A percentile compares a stretch with the other conserved stretches of the same genome.
phyloP scores from a whole-genome alignment of 441 rosid species.

The Metrosideros polymorpha region DNA sequence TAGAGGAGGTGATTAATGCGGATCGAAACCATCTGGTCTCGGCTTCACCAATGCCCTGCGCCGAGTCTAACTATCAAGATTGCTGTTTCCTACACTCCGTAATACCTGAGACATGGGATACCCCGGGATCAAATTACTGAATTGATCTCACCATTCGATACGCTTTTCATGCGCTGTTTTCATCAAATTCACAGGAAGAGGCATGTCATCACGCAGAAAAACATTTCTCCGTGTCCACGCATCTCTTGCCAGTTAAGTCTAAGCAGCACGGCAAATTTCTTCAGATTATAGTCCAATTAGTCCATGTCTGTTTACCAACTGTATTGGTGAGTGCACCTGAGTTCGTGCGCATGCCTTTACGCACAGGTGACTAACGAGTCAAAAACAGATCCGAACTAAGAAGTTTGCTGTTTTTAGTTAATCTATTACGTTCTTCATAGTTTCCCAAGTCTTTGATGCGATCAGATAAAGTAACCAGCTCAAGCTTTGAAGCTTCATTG shows the following conservation, averaged over 20 bases:
- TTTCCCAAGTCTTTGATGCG: neutral
- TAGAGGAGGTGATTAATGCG: constrained; percentile 25
- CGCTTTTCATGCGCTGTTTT: neutral
- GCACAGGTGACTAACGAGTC: neutral
- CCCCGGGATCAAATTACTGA: constrained; percentile 40
- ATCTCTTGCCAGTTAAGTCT: neutral
- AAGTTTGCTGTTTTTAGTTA: neutral
- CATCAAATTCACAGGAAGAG: neutral
- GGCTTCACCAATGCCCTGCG: constrained; percentile 19
- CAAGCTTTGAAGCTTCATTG: neutral
- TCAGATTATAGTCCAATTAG: neutral
- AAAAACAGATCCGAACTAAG: neutral
- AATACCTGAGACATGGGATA: constrained; percentile 46
- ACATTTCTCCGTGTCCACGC: neutral
- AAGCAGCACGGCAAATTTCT: neutral
- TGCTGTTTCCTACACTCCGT: constrained; percentile 34
- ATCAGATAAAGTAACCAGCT: neutral
- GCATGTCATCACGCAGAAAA: neutral
- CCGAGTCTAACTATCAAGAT: constrained; percentile 20
- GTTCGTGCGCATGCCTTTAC: neutral
- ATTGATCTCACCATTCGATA: neutral
- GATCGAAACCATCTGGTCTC: constrained; percentile 16
- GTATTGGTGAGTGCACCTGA: neutral
- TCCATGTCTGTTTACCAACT: neutral
- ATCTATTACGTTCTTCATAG: neutral